Conservation (phyloP, 345 rosid genomes). For the Eutrema yunnanense region DNA sequence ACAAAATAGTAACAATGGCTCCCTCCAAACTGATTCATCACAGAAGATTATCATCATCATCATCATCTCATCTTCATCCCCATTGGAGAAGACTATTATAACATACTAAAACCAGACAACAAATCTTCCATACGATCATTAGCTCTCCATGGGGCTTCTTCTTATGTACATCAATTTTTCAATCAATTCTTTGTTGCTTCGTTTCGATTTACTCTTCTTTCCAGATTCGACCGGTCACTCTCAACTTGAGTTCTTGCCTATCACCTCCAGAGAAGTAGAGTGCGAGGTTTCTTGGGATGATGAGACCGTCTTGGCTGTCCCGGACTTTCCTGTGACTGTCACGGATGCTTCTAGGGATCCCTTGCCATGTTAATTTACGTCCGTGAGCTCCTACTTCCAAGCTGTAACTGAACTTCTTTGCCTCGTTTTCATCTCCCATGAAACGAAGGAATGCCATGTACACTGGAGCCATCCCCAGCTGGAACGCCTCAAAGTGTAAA, state of each 20-base stretch:
- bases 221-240: constrained; percentile 90
- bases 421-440: constrained; percentile 95
- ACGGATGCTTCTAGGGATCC: constrained; percentile 84
- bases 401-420: constrained; percentile 81
- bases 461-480: constrained; percentile 79
- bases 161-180: constrained; percentile 26
- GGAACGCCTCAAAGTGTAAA: constrained; percentile 93
- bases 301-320: constrained; percentile 87
- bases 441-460: constrained; percentile 94
- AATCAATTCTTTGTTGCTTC: not conserved
- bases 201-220: constrained; percentile 55
- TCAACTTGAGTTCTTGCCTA: constrained; percentile 82
- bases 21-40: constrained; percentile 22
- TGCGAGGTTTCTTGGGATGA: constrained; percentile 75
- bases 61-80: constrained; percentile 18
- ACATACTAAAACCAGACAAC: constrained; percentile 11
- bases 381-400: constrained; percentile 85
- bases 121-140: constrained; percentile 19
- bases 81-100: constrained; percentile 14
- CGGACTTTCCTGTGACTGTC: constrained; percentile 89
- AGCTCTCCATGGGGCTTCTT: constrained; percentile 12
- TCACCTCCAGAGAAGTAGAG: constrained; percentile 87
- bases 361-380: constrained; percentile 78
- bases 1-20: constrained; percentile 10
- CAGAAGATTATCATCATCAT: constrained; percentile 17